Percentiles rank a stretch among this genome's conserved stretches.
phyloP scores from a whole-genome alignment of 2,329 filamentous ascomycete genomes.

The Periconia macrospinosa region DNA sequence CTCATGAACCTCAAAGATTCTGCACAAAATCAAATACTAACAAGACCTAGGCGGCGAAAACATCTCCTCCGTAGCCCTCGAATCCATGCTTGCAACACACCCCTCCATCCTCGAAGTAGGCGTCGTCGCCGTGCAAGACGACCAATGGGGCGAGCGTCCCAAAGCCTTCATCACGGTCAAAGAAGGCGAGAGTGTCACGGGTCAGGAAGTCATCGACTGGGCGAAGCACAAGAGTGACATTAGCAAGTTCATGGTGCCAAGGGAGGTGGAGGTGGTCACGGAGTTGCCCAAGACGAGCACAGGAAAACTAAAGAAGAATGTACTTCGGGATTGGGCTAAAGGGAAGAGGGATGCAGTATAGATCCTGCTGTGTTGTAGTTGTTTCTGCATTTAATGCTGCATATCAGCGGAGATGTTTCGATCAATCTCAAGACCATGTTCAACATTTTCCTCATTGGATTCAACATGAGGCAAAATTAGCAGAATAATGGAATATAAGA shows the following conservation, averaged over 20 bases:
- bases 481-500: too few relatives aligned
- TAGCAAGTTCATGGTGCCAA: conserved; percentile 84
- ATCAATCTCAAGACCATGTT: neutral
- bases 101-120: conserved; percentile 88
- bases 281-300: conserved; percentile 97
- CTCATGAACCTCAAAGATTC: neutral
- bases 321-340: conserved; percentile 83
- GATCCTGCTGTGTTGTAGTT: neutral
- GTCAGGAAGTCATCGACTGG: conserved; percentile 80
- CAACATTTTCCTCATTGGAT: neutral
- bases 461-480: too few relatives aligned
- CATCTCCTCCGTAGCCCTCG: conserved; percentile 90
- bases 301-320: conserved; percentile 95
- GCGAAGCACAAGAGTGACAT: conserved; percentile 79
- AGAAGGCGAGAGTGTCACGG: conserved; percentile 56
- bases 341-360: conserved; percentile 43
- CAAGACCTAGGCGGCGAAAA: conserved; percentile 80
- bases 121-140: conserved; percentile 83
- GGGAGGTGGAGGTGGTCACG: conserved; percentile 73
- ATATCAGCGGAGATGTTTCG: too few relatives aligned
- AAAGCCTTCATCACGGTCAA: conserved; percentile 90
- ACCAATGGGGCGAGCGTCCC: conserved; percentile 93
- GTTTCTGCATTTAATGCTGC: too few relatives aligned
- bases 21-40: neutral
- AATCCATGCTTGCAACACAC: conserved; percentile 86